A percentile compares a stretch with the other conserved stretches of the same genome.
Conservation (phyloP, 202 grass and related monocot genomes). For the Bolboschoenoplectus hybrid region DNA sequence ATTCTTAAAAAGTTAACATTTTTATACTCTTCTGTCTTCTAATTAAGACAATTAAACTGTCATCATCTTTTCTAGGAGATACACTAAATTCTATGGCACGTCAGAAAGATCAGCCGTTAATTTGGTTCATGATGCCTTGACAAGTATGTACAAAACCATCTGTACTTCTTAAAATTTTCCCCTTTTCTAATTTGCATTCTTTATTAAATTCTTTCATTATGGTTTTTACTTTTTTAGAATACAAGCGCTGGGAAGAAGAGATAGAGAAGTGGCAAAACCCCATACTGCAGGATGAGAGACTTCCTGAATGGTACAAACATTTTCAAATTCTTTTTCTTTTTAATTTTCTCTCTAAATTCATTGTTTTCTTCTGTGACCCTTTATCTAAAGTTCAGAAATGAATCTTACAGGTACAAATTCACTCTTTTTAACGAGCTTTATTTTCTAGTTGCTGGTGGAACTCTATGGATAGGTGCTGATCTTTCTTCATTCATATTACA, state of each 20-base stretch:
- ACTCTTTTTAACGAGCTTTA: constrained; percentile 96
- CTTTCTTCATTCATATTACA: constrained; percentile 25
- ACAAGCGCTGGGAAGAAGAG: constrained; percentile 93
- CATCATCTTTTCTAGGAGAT: constrained; percentile 70
- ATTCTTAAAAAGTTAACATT: constrained; percentile 30
- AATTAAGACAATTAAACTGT: constrained; percentile 16
- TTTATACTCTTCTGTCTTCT: background rate
- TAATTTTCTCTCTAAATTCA: constrained; percentile 18
- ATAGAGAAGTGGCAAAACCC: constrained; percentile 92
- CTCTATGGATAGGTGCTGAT: constrained; percentile 91
- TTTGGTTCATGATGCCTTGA: constrained; percentile 89
- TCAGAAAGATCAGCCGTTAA: constrained; percentile 84
- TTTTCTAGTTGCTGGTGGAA: constrained; percentile 95
- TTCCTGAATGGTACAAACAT: constrained; percentile 81
- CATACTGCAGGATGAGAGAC: constrained; percentile 71
- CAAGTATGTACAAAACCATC: constrained; percentile 66
- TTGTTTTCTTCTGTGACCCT: constrained; percentile 35
- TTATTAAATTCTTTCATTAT: constrained; percentile 14
- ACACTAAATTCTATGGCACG: constrained; percentile 95
- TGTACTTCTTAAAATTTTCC: background rate
- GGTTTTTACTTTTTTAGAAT: constrained; percentile 54
- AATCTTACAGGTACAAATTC: constrained; percentile 85
- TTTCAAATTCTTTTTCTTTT: constrained; percentile 29
- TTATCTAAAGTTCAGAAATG: constrained; percentile 40
- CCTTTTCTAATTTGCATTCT: background rate